A percentile compares a stretch with the other conserved stretches of the same genome.
These are phyloP conservation scores for Rubia tinctorum DNA, from an alignment of 305 asterid species.

Conservation along the genomic window DNA sequence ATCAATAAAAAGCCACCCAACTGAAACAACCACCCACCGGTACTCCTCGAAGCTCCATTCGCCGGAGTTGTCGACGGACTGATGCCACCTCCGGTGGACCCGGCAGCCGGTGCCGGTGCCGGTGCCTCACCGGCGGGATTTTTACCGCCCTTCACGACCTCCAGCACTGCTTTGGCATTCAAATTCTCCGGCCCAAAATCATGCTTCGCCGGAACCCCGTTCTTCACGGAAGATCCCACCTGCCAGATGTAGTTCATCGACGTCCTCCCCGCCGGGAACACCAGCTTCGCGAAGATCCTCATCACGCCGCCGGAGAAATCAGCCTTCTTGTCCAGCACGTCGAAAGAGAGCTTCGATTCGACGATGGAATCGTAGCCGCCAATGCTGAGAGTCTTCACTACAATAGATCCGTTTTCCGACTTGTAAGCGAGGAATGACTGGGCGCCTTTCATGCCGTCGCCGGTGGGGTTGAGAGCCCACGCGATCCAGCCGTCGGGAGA, in stretches of 20 bases:
- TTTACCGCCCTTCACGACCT: slow-evolving; percentile 15
- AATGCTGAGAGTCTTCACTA: slow-evolving; percentile 47
- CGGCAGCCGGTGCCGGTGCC: slow-evolving; percentile 3
- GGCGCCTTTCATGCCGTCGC: slow-evolving; percentile 50
- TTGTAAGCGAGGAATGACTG: slow-evolving; percentile 47
- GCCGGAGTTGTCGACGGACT: background rate
- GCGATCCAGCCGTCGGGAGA: slow-evolving; percentile 53
- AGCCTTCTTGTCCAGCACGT: slow-evolving; percentile 38
- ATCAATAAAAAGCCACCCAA: slow-evolving; percentile 27
- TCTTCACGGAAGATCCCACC: slow-evolving; percentile 48
- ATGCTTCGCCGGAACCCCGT: slow-evolving; percentile 52
- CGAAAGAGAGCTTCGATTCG: slow-evolving; percentile 43
- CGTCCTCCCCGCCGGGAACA: slow-evolving; percentile 40
- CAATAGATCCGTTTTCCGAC: slow-evolving; percentile 34
- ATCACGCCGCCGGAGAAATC: slow-evolving; percentile 41
- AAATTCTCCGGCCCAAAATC: slow-evolving; percentile 38
- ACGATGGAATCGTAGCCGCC: slow-evolving; percentile 28
- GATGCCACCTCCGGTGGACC: background rate
- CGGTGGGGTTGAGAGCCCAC: slow-evolving; percentile 65
- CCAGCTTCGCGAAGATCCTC: slow-evolving; percentile 52
- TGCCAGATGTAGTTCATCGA: slow-evolving; percentile 65
- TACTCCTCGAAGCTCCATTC: slow-evolving; percentile 13
- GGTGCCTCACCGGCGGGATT: background rate
- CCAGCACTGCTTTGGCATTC: slow-evolving; percentile 30
- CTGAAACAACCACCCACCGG: background rate